These are phyloP conservation scores for Linanthus parryae DNA, from an alignment of 148 eudicot genomes.

Conservation along the genomic window DNA sequence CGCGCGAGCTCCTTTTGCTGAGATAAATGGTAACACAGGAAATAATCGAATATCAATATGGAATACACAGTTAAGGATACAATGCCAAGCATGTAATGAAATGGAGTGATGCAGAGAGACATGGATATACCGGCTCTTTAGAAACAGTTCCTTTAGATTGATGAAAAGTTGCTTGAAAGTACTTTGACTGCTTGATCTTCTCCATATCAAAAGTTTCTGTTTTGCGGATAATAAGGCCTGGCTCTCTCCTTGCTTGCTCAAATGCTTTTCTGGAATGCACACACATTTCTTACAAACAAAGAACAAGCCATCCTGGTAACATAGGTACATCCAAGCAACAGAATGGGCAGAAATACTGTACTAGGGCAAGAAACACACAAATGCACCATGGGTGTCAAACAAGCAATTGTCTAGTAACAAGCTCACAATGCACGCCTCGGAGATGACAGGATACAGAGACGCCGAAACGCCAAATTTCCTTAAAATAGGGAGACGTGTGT, in stretches of 20 bases:
- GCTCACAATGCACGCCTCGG: no score
- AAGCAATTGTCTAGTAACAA: no score
- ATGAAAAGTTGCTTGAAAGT: constrained; percentile 43
- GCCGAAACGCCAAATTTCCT: no score
- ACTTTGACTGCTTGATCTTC: constrained; percentile 70
- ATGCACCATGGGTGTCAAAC: no score
- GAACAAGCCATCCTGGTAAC: no score
- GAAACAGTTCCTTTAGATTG: constrained; percentile 31
- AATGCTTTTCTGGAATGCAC: constrained; percentile 71
- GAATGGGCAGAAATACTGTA: no score
- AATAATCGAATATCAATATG: no score
- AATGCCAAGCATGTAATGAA: not conserved
- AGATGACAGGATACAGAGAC: no score
- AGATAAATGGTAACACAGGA: constrained; percentile 35
- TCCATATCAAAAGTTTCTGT: constrained; percentile 42
- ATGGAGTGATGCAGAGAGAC: constrained; percentile 1
- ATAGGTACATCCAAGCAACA: no score
- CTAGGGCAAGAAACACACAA: no score
- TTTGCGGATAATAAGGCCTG: constrained; percentile 46
- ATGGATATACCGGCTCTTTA: not conserved
- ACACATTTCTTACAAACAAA: no score
- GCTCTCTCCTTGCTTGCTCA: constrained; percentile 73
- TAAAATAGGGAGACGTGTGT: no score
- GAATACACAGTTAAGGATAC: constrained; percentile 5
- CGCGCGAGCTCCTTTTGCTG: constrained; percentile 33